Conservation (phyloP, 768 basidiomycete genomes). For the Multifurca ochricompacta region DNA sequence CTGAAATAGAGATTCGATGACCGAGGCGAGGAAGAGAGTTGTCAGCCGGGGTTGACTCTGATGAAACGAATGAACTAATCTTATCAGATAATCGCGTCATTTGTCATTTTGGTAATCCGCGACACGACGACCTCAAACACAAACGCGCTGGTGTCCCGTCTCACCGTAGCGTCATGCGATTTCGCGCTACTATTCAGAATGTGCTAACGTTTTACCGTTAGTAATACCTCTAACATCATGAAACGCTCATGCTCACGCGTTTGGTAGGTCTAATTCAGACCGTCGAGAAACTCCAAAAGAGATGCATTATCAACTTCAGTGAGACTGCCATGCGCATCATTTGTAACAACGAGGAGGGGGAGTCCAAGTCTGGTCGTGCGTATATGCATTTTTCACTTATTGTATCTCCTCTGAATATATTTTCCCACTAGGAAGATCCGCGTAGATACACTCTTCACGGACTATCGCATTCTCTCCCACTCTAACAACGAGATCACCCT, state of each 20-base stretch:
- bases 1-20: too few species aligned
- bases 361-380: conserved; percentile 80
- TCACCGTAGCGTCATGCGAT: conserved; percentile 22
- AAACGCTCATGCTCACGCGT: not conserved
- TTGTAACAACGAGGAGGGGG: conserved; percentile 81
- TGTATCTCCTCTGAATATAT: conserved; percentile 7
- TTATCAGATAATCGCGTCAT: too few species aligned
- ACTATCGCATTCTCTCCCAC: conserved; percentile 84
- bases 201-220: conserved; percentile 19
- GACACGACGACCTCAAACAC: too few species aligned
- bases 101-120: too few species aligned
- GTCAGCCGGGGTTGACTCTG: too few species aligned
- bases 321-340: conserved; percentile 73
- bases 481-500: conserved; percentile 75
- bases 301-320: conserved; percentile 74
- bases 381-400: conserved; percentile 26
- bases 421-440: conserved; percentile 45
- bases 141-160: too few species aligned
- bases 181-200: conserved; percentile 17
- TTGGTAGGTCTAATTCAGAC: conserved; percentile 66
- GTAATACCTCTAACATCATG: not conserved
- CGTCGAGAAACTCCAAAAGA: conserved; percentile 77
- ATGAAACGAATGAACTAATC: too few species aligned
- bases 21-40: too few species aligned
- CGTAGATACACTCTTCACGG: conserved; percentile 57